Conservation (phyloP, 2,329 filamentous ascomycete species). For the Diaporthe caulivora region DNA sequence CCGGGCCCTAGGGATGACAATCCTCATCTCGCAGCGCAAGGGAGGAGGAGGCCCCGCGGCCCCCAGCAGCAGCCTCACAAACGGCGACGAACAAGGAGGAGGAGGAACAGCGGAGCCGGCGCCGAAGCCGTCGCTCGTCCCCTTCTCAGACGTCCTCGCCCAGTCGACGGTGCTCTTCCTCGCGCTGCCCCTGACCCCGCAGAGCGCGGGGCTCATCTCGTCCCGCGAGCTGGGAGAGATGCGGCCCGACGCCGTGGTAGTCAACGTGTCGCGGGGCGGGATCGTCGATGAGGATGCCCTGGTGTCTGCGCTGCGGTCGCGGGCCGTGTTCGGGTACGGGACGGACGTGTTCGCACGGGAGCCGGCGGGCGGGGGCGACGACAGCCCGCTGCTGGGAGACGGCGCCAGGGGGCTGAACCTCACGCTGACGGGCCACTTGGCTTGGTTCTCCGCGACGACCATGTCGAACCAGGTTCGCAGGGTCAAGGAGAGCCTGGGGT, state of each 20-base stretch:
- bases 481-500: slow-evolving; percentile 41
- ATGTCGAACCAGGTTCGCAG: slow-evolving; percentile 41
- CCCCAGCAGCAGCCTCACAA: neutral
- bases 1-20: slow-evolving; percentile 43
- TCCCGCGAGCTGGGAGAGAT: slow-evolving; percentile 41
- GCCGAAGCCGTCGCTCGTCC: slow-evolving; percentile 32
- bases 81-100: neutral
- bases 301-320: slow-evolving; percentile 41
- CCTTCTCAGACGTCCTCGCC: slow-evolving; percentile 42
- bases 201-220: slow-evolving; percentile 42
- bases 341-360: slow-evolving; percentile 45
- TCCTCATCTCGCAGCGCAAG: slow-evolving; percentile 43
- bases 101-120: neutral
- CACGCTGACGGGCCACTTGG: slow-evolving; percentile 45
- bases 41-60: neutral
- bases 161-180: slow-evolving; percentile 43
- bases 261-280: slow-evolving; percentile 44
- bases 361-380: slow-evolving; percentile 41
- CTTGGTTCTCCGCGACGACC: slow-evolving; percentile 44
- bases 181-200: slow-evolving; percentile 37
- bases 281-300: slow-evolving; percentile 42
- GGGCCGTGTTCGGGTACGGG: slow-evolving; percentile 43
- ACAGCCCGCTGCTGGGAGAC: slow-evolving; percentile 43
- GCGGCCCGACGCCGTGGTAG: slow-evolving; percentile 42
- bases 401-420: slow-evolving; percentile 40